Conservation (phyloP, 345 rosid genomes). For the Nephelium lappaceum region DNA sequence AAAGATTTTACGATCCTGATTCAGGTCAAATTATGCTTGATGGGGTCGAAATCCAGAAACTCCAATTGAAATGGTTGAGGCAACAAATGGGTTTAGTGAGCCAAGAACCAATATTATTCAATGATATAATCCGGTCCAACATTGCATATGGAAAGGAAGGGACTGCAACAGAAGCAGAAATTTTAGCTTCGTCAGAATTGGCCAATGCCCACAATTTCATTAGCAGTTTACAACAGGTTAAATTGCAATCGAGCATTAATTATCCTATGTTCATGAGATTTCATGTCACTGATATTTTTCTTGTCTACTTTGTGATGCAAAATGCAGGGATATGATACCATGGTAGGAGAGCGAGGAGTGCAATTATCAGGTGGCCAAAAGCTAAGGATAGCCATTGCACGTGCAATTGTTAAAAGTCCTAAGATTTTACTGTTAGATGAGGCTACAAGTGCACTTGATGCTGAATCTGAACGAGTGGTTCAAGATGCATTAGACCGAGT, state of each 20-base stretch:
- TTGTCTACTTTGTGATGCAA: too few relatives aligned
- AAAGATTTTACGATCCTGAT: conserved; percentile 83
- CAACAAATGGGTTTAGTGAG: conserved; percentile 81
- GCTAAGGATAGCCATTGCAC: conserved; percentile 60
- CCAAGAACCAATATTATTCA: conserved; percentile 79
- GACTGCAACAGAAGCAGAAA: conserved; percentile 64
- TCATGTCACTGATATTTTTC: neutral
- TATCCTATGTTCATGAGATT: neutral
- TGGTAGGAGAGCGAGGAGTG: conserved; percentile 59
- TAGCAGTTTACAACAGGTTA: conserved; percentile 74
- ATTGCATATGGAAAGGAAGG: conserved; percentile 81
- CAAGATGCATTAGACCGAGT: conserved; percentile 55
- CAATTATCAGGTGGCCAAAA: conserved; percentile 62
- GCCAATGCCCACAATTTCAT: conserved; percentile 90
- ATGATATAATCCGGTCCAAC: conserved; percentile 71
- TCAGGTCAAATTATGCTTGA: conserved; percentile 72
- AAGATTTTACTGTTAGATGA: conserved; percentile 54
- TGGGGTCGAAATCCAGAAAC: conserved; percentile 61
- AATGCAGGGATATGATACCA: conserved; percentile 57
- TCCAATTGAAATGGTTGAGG: conserved; percentile 72
- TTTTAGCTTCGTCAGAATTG: conserved; percentile 61
- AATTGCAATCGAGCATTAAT: too few relatives aligned
- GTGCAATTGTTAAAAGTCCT: conserved; percentile 57
- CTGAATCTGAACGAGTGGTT: conserved; percentile 54
- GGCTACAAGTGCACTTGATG: conserved; percentile 64